Percentiles rank a stretch among this genome's conserved stretches.
Evolutionary conservation across 1,139 yeast genomes (phyloP).

Genomic region (Pneumocystis canis): DNA sequence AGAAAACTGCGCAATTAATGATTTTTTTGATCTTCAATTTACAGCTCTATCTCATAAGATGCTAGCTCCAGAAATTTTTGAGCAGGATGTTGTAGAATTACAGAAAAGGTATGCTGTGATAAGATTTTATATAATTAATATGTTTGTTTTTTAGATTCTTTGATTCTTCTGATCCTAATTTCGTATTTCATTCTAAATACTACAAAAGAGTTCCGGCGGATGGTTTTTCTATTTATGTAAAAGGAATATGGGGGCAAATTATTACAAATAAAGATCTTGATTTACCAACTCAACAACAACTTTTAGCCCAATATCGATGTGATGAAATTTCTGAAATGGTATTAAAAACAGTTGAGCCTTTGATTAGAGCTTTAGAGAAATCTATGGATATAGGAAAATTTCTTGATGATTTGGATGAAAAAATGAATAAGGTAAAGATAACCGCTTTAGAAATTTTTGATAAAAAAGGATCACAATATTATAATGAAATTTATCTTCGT

Average conservation of each 20-base stretch:
- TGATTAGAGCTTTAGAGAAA: conserved; percentile 12
- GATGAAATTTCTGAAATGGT: conserved; percentile 60
- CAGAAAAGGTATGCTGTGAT: conserved; percentile 32
- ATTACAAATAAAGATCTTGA: conserved; percentile 86
- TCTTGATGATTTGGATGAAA: conserved; percentile 10
- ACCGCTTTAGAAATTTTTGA: conserved; percentile 41
- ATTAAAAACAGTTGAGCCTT: conserved; percentile 25
- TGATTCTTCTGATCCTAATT: conserved; percentile 19
- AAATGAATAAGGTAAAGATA: conserved; percentile 31
- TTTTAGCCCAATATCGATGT: conserved; percentile 88
- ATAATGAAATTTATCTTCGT: conserved; percentile 41
- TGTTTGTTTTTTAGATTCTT: conserved; percentile 24
- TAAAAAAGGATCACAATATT: conserved; percentile 49
- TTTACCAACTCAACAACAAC: conserved; percentile 86
- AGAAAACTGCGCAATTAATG: conserved; percentile 42
- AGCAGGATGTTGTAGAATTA: conserved; percentile 43
- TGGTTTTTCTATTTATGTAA: conserved; percentile 90
- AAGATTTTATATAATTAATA: not conserved
- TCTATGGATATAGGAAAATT: conserved; percentile 12
- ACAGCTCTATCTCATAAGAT: conserved; percentile 75
- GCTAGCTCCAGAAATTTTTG: conserved; percentile 60
- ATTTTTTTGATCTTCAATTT: conserved; percentile 75
- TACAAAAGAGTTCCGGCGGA: conserved; percentile 84
- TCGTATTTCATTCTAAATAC: conserved; percentile 51
- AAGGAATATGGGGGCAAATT: conserved; percentile 86